Evolutionary conservation across 1,139 yeast genomes (phyloP).

Genomic region (Yamadazyma buinensis): DNA sequence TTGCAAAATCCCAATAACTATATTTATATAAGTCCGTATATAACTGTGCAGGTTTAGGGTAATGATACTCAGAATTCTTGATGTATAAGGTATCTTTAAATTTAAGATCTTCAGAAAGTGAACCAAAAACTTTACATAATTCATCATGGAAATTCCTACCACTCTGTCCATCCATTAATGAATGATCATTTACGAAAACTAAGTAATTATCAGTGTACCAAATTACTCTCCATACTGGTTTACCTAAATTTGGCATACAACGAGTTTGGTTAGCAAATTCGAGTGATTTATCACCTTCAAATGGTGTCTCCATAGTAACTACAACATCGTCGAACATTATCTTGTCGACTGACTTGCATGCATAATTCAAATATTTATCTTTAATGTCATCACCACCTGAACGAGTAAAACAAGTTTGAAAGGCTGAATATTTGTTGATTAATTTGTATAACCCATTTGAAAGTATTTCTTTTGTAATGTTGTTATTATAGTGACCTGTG

Average conservation of each 20-base stretch:
- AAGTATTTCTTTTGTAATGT: slow-evolving; percentile 15
- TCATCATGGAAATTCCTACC: slow-evolving; percentile 29
- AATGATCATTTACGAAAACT: slow-evolving; percentile 30
- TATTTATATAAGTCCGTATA: slow-evolving; percentile 1
- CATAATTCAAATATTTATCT: slow-evolving; percentile 15
- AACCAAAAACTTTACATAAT: slow-evolving; percentile 8
- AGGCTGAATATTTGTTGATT: slow-evolving; percentile 19
- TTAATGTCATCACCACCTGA: slow-evolving; percentile 4
- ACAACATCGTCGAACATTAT: slow-evolving; percentile 27
- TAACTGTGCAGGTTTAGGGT: not conserved
- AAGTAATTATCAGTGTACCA: slow-evolving; percentile 21
- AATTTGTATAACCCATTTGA: slow-evolving; percentile 23
- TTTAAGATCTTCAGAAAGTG: not conserved
- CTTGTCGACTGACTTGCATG: slow-evolving; percentile 15
- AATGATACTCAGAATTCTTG: not conserved
- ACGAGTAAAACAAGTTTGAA: slow-evolving; percentile 19
- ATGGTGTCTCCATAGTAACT: slow-evolving; percentile 12
- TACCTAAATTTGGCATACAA: slow-evolving; percentile 14
- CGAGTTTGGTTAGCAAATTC: slow-evolving; percentile 14
- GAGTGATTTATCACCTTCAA: slow-evolving; percentile 16
- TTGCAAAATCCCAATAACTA: not conserved
- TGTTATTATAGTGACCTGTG: slow-evolving; percentile 20
- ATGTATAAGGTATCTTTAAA: not conserved
- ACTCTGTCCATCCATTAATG: slow-evolving; percentile 33
- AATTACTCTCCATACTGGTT: slow-evolving; percentile 30